Conservation (phyloP, 345 rosid genomes). For the Kandelia obovata region DNA sequence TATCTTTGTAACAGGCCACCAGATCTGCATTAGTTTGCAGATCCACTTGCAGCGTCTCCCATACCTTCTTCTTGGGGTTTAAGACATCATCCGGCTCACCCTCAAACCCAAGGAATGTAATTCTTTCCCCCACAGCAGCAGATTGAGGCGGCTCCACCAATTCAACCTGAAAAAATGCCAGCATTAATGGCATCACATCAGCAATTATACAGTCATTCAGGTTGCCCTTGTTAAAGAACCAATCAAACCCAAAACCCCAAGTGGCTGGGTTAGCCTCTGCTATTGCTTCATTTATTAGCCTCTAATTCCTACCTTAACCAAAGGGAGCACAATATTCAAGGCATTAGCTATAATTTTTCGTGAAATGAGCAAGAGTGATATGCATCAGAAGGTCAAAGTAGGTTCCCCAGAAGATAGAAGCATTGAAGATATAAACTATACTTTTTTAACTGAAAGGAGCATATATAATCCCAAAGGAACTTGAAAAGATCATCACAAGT, state of each 20-base stretch:
- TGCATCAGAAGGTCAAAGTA: too few relatives aligned
- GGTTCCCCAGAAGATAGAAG: too few relatives aligned
- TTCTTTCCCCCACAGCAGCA: slow-evolving; percentile 61
- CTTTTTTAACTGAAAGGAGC: not conserved
- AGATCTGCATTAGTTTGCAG: slow-evolving; percentile 50
- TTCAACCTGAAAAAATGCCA: slow-evolving; percentile 56
- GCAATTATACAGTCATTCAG: not conserved
- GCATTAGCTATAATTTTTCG: too few relatives aligned
- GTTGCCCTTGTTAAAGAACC: too few relatives aligned
- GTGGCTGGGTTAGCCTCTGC: too few relatives aligned
- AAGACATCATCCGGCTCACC: slow-evolving; percentile 78
- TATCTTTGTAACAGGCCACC: slow-evolving; percentile 71
- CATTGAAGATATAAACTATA: too few relatives aligned
- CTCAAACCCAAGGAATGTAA: slow-evolving; percentile 62
- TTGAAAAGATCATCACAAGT: not conserved
- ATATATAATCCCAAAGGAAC: not conserved
- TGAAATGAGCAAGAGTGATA: too few relatives aligned
- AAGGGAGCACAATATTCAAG: too few relatives aligned
- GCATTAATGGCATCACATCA: not conserved
- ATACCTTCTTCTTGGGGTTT: slow-evolving; percentile 90
- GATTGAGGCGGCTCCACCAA: slow-evolving; percentile 78
- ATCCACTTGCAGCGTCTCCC: slow-evolving; percentile 76
- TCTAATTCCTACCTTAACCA: too few relatives aligned
- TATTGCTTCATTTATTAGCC: too few relatives aligned
- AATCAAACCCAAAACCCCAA: too few relatives aligned